Percentiles rank a stretch among this genome's conserved stretches.
Evolutionary conservation across 257 asterid genomes (phyloP).

Genomic region (Solanum chiquidenum): DNA sequence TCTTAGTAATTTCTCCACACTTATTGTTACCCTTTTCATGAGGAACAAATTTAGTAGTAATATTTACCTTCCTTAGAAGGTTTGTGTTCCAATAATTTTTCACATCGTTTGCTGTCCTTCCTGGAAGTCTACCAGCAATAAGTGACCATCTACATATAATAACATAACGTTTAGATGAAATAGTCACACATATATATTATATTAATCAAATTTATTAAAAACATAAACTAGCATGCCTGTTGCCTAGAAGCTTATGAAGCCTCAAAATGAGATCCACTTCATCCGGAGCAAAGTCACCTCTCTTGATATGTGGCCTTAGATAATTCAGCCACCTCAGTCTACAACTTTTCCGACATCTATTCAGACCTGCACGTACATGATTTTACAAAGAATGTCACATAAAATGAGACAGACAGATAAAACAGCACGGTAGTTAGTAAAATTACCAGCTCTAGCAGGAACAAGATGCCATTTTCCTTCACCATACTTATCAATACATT

Average conservation of each 20-base stretch:
- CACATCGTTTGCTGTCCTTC: slow-evolving; percentile 7
- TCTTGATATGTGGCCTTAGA: background rate
- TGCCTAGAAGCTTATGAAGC: background rate
- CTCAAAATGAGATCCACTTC: background rate
- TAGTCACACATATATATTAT: background rate
- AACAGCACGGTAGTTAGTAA: background rate
- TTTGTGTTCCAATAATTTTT: slow-evolving; percentile 12
- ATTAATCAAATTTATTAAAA: no score
- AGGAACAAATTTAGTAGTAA: background rate
- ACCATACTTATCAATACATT: background rate
- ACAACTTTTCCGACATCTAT: background rate
- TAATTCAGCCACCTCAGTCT: background rate
- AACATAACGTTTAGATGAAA: background rate
- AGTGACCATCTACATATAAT: slow-evolving; percentile 12
- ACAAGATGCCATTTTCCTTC: background rate
- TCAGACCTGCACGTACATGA: background rate
- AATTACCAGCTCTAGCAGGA: background rate
- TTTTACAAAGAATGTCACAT: background rate
- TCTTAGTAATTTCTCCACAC: background rate
- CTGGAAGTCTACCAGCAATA: slow-evolving; percentile 22
- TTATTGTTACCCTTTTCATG: slow-evolving; percentile 14
- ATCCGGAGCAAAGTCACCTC: background rate
- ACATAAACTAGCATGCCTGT: background rate
- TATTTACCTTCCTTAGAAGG: background rate
- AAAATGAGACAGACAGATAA: background rate